Percentiles rank a stretch among this genome's conserved stretches.
phyloP scores from a whole-genome alignment of 2,329 filamentous ascomycete genomes.

The Fusarium sp. region DNA sequence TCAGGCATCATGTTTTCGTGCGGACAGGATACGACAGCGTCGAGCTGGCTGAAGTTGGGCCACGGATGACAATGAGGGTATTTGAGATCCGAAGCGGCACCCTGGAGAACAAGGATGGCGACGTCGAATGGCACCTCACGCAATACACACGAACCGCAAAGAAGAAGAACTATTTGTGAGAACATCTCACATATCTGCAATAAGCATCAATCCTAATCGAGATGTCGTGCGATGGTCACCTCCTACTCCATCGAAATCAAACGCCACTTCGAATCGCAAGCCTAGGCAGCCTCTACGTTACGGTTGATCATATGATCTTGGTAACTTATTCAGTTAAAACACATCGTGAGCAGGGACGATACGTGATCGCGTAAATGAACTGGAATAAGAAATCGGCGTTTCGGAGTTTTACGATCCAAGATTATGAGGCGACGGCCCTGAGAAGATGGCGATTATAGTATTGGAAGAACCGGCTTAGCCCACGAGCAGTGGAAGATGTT shows the following conservation, averaged over 20 bases:
- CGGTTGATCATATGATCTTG: neutral
- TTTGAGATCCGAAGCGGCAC: slow-evolving; percentile 95
- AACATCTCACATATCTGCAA: neutral
- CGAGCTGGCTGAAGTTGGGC: slow-evolving; percentile 89
- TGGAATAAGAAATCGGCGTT: slow-evolving; percentile 32
- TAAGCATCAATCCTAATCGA: neutral
- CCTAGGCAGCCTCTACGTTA: neutral
- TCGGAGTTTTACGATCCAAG: slow-evolving; percentile 40
- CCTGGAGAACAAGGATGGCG: slow-evolving; percentile 92
- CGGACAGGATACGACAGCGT: slow-evolving; percentile 91
- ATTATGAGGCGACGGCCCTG: slow-evolving; percentile 9
- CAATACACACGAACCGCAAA: slow-evolving; percentile 93
- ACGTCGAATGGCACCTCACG: slow-evolving; percentile 95
- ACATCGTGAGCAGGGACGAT: neutral
- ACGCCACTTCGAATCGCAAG: neutral
- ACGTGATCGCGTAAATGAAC: slow-evolving; percentile 2
- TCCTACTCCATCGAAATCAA: neutral
- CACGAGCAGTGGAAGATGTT: slow-evolving; percentile 5
- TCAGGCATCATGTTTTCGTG: slow-evolving; percentile 86
- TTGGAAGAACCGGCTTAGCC: slow-evolving; percentile 8
- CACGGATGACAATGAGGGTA: slow-evolving; percentile 95
- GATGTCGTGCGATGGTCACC: neutral
- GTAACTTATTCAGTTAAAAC: neutral
- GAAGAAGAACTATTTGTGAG: slow-evolving; percentile 95
- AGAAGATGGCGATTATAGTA: slow-evolving; percentile 15